Conservation (phyloP, 2,329 filamentous ascomycete genomes). For the Talaromyces sp. region DNA sequence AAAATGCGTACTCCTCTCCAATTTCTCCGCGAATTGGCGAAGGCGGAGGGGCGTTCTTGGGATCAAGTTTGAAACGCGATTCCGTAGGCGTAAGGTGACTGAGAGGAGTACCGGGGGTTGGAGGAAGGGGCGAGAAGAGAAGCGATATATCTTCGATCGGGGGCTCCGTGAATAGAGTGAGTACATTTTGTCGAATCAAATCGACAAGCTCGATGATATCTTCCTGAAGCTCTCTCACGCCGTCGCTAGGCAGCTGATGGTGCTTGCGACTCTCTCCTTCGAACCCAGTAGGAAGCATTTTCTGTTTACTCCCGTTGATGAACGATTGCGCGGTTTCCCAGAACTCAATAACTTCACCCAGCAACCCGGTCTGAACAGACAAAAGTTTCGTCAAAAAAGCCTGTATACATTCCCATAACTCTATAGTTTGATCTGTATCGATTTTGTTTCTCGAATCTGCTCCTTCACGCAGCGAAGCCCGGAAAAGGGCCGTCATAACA, state of each 20-base stretch:
- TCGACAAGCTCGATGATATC: constrained; percentile 77
- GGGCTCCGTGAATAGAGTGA: constrained; percentile 76
- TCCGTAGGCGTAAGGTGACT: constrained; percentile 53
- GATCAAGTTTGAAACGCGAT: constrained; percentile 73
- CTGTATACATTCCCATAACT: constrained; percentile 87
- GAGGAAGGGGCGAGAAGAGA: constrained; percentile 73
- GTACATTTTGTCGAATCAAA: constrained; percentile 71
- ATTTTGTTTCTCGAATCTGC: constrained; percentile 58
- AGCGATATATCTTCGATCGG: constrained; percentile 87
- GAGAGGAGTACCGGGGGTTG: constrained; percentile 60
- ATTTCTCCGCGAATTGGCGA: constrained; percentile 73
- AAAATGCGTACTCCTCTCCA: constrained; percentile 94
- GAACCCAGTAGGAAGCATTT: constrained; percentile 69
- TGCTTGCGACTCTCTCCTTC: constrained; percentile 76
- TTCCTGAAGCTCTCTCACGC: constrained; percentile 65
- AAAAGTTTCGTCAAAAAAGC: constrained; percentile 68
- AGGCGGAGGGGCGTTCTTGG: constrained; percentile 67
- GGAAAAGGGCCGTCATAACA: constrained; percentile 67
- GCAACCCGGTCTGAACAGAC: constrained; percentile 66
- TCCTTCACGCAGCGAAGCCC: constrained; percentile 63
- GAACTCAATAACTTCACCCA: constrained; percentile 87
- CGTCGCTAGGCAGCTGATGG: constrained; percentile 69
- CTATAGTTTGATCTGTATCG: constrained; percentile 75
- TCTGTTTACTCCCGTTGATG: constrained; percentile 78
- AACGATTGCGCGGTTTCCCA: constrained; percentile 91